Evolutionary conservation across 202 grass and related monocot species (phyloP).

Genomic region (Panicum virgatum): DNA sequence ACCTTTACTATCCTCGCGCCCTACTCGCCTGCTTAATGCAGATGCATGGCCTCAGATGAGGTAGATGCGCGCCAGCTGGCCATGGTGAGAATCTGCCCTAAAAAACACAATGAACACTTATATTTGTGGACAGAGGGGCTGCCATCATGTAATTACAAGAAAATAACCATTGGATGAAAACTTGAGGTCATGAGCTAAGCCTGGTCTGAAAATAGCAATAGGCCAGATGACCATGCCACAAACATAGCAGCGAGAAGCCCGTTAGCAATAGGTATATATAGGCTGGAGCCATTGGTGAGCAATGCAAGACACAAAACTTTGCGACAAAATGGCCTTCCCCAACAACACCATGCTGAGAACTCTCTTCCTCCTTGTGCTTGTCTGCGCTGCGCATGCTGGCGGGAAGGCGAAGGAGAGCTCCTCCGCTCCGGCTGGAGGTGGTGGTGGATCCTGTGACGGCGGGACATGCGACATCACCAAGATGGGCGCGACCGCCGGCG

Average conservation of each 20-base stretch:
- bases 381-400: neutral
- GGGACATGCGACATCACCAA: slow-evolving; percentile 37
- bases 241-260: neutral
- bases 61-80: too few relatives aligned
- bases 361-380: neutral
- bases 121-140: too few relatives aligned
- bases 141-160: too few relatives aligned
- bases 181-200: neutral
- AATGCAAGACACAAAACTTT: neutral
- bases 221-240: neutral
- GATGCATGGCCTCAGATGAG: too few relatives aligned
- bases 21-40: too few relatives aligned
- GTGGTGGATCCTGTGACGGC: neutral
- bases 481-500: slow-evolving; percentile 42
- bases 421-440: too few relatives aligned
- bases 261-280: neutral
- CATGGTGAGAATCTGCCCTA: too few relatives aligned
- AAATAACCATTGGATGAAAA: neutral
- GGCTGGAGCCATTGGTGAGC: neutral
- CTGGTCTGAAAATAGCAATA: neutral
- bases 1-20: too few relatives aligned
- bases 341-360: neutral
- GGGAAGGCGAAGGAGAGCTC: neutral
- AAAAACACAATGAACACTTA: too few relatives aligned
- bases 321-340: slow-evolving; percentile 6